These are phyloP conservation scores for Aspergillus conjunctus DNA, from an alignment of 495 filamentous ascomycete species.

Conservation along the genomic window DNA sequence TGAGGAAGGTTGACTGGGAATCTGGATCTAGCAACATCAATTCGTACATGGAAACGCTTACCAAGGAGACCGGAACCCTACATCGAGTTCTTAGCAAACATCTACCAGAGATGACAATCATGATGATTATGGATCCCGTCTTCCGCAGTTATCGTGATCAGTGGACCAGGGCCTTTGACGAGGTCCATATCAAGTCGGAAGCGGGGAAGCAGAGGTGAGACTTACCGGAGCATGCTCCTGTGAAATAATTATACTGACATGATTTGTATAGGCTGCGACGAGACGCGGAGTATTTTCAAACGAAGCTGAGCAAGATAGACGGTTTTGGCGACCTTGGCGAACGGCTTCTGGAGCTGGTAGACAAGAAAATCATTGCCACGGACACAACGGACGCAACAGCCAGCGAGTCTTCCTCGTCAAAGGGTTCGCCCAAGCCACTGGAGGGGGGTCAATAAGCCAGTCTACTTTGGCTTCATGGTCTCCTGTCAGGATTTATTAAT, in stretches of 20 bases:
- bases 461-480: not conserved
- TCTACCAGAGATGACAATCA: conserved; percentile 74
- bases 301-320: conserved; percentile 74
- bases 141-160: conserved; percentile 86
- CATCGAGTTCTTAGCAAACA: conserved; percentile 87
- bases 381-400: conserved; percentile 14
- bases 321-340: conserved; percentile 73
- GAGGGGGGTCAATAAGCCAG: not conserved
- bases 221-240: not conserved
- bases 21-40: conserved; percentile 49
- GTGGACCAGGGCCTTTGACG: conserved; percentile 73
- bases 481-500: conserved; percentile 4
- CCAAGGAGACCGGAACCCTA: conserved; percentile 84
- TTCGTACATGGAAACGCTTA: conserved; percentile 87
- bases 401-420: conserved; percentile 1
- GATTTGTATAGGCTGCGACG: conserved; percentile 64
- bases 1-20: conserved; percentile 81
- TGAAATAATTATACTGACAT: conserved; percentile 20
- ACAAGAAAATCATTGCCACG: conserved; percentile 52
- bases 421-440: conserved; percentile 16
- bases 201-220: conserved; percentile 71
- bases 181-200: conserved; percentile 65
- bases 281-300: conserved; percentile 77
- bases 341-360: conserved; percentile 67
- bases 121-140: conserved; percentile 87